These are phyloP conservation scores for Chalara sp. DNA, from an alignment of 2,329 filamentous ascomycete species.

Conservation along the genomic window DNA sequence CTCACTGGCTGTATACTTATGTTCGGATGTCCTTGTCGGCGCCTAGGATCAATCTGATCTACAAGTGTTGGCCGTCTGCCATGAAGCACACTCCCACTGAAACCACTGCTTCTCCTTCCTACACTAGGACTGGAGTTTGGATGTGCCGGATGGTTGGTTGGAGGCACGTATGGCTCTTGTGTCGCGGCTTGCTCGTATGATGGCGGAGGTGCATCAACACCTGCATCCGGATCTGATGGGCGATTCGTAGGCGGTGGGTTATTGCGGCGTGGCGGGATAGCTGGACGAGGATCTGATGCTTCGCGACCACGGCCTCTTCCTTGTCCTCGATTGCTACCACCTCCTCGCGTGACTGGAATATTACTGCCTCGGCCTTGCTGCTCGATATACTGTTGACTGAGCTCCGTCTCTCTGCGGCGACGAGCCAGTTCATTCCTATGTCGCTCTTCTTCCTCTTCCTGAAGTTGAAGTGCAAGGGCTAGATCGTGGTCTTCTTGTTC, in stretches of 20 bases:
- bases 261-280: slow-evolving; percentile 12
- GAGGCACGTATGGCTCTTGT: slow-evolving; percentile 47
- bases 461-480: slow-evolving; percentile 82
- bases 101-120: neutral
- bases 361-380: slow-evolving; percentile 44
- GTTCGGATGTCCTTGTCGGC: neutral
- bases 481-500: slow-evolving; percentile 78
- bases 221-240: slow-evolving; percentile 27
- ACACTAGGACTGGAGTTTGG: slow-evolving; percentile 14
- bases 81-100: neutral
- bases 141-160: slow-evolving; percentile 36
- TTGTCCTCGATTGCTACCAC: slow-evolving; percentile 18
- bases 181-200: slow-evolving; percentile 59
- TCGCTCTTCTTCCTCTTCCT: slow-evolving; percentile 86
- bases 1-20: too few relatives aligned
- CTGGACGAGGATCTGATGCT: slow-evolving; percentile 1
- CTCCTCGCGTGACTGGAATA: slow-evolving; percentile 20
- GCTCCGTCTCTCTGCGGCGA: slow-evolving; percentile 56
- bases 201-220: slow-evolving; percentile 51
- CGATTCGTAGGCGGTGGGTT: slow-evolving; percentile 34
- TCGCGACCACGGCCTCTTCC: neutral
- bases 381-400: slow-evolving; percentile 66
- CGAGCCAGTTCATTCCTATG: slow-evolving; percentile 57
- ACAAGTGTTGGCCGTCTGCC: neutral
- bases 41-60: neutral